Evolutionary conservation across 1,139 yeast genomes (phyloP).

Genomic region (Yamadazyma jaroonii): DNA sequence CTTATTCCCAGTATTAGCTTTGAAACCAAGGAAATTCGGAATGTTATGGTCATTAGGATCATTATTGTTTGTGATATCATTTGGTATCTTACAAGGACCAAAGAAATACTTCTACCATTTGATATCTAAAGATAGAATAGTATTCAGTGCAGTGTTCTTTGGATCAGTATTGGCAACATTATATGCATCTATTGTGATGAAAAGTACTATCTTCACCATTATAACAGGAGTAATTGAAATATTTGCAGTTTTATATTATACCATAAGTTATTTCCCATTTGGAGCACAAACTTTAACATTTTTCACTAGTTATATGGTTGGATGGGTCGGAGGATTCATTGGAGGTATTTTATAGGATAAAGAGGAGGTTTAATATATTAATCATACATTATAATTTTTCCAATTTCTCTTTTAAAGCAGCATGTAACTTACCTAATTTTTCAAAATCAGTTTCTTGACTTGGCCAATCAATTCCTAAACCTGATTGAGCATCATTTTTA

Average conservation of each 20-base stretch:
- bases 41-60: conserved; percentile 92
- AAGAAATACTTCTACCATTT: conserved; percentile 72
- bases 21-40: conserved; percentile 90
- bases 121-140: conserved; percentile 69
- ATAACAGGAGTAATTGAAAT: conserved; percentile 75
- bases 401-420: conserved; percentile 55
- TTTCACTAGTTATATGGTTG: conserved; percentile 74
- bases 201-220: conserved; percentile 74
- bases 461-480: conserved; percentile 82
- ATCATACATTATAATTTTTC: conserved; percentile 20
- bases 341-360: conserved; percentile 36
- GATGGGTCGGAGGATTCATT: conserved; percentile 66
- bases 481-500: conserved; percentile 65
- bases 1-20: conserved; percentile 82
- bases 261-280: conserved; percentile 91
- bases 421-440: conserved; percentile 65
- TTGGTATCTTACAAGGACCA: conserved; percentile 93
- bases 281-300: conserved; percentile 87
- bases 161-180: conserved; percentile 69
- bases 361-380: background rate
- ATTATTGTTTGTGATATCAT: conserved; percentile 77
- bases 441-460: conserved; percentile 71
- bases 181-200: conserved; percentile 50
- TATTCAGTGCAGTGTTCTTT: conserved; percentile 79
- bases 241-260: conserved; percentile 83